These are phyloP conservation scores for Xanthoconium stramineum DNA, from an alignment of 768 basidiomycete species.

Conservation along the genomic window DNA sequence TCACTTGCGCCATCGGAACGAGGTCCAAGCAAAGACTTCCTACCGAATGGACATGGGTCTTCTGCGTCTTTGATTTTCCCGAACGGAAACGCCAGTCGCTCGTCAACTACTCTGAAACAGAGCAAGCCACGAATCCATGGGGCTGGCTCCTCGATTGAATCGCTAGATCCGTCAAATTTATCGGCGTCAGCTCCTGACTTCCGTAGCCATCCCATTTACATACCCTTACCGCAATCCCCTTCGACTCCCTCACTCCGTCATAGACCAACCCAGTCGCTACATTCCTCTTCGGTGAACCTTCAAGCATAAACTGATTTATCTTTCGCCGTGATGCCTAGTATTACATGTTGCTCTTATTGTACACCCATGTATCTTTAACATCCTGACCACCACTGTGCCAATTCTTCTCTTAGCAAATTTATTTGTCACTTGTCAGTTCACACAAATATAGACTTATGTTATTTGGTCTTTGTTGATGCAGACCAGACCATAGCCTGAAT, in stretches of 20 bases:
- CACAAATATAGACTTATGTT: background rate
- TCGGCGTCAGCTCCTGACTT: conserved; percentile 29
- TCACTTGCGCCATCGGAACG: conserved; percentile 33
- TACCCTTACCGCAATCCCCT: conserved; percentile 8
- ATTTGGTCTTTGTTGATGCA: background rate
- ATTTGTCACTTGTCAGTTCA: background rate
- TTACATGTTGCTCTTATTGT: conserved; percentile 20
- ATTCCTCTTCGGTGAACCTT: conserved; percentile 19
- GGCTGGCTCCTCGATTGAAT: conserved; percentile 3
- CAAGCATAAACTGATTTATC: conserved; percentile 25
- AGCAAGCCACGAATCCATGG: conserved; percentile 12
- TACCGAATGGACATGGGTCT: conserved; percentile 12
- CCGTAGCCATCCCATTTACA: conserved; percentile 9
- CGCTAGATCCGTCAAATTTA: conserved; percentile 10
- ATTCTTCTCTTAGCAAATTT: background rate
- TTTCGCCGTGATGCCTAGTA: conserved; percentile 14
- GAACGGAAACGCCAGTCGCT: conserved; percentile 24
- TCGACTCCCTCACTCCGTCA: conserved; percentile 12
- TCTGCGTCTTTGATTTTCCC: conserved; percentile 10
- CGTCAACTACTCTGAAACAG: conserved; percentile 22
- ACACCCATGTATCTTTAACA: conserved; percentile 24
- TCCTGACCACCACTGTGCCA: background rate
- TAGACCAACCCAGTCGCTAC: conserved; percentile 10
- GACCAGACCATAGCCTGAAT: background rate
- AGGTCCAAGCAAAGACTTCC: conserved; percentile 14